These are phyloP conservation scores for Cladosporium sp. DNA, from an alignment of 2,329 filamentous ascomycete genomes.

Conservation along the genomic window DNA sequence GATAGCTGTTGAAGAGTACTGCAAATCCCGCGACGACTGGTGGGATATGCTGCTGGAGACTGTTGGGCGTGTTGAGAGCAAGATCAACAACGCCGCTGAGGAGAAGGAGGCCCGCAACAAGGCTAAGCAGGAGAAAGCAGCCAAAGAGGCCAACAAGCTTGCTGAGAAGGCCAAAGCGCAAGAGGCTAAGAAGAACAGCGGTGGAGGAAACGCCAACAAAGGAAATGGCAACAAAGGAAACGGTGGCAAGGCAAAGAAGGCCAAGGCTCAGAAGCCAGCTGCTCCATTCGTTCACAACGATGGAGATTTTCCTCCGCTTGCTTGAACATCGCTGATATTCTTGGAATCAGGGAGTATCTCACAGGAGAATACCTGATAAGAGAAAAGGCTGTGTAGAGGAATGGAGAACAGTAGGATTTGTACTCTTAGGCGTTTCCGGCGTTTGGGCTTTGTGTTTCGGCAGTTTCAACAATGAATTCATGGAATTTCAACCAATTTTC, in stretches of 20 bases:
- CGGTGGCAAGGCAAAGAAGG: neutral
- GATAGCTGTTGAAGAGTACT: neutral
- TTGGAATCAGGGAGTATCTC: too few species aligned
- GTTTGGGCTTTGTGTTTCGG: too few species aligned
- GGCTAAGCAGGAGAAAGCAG: neutral
- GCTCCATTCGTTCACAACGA: neutral
- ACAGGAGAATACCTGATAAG: too few species aligned
- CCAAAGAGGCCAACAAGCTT: neutral
- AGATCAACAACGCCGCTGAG: neutral
- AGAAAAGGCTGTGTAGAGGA: too few species aligned
- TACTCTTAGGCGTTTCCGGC: too few species aligned
- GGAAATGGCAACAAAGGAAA: neutral
- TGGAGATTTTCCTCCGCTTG: neutral
- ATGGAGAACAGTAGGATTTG: too few species aligned
- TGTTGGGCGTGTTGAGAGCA: neutral
- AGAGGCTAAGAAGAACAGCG: neutral
- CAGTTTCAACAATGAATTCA: too few species aligned
- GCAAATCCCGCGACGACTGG: neutral
- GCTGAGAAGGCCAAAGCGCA: neutral
- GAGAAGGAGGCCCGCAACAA: neutral
- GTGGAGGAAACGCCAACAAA: neutral
- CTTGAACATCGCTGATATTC: neutral
- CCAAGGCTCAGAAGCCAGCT: neutral
- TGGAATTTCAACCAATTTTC: too few species aligned
- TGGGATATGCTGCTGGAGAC: neutral